Conservation (phyloP, 768 basidiomycete genomes). For the Daedaleopsis sinensis region DNA sequence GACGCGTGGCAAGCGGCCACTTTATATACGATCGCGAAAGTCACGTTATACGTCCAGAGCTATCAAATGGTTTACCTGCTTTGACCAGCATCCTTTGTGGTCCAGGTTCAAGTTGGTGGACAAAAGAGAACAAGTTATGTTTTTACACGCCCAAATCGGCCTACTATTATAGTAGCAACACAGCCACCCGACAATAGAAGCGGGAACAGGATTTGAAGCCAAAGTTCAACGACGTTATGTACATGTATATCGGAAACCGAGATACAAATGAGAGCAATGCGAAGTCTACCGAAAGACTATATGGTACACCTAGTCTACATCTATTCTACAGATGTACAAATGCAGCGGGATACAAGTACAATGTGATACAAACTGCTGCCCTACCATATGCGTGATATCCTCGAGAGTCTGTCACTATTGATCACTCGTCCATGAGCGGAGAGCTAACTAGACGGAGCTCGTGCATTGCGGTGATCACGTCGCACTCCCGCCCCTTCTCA, state of each 20-base stretch:
- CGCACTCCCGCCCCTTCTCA: constrained; percentile 10
- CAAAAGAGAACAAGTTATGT: too few relatives aligned
- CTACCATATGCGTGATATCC: neutral
- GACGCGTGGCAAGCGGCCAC: constrained; percentile 1
- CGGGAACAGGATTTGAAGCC: too few relatives aligned
- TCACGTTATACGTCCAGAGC: neutral
- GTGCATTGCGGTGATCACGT: constrained; percentile 1
- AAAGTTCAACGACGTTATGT: neutral
- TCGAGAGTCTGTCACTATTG: neutral
- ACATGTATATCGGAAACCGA: too few relatives aligned
- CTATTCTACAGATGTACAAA: neutral
- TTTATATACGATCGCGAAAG: neutral
- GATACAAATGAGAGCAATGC: neutral
- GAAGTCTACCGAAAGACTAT: neutral
- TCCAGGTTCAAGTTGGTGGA: neutral
- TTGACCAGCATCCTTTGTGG: neutral
- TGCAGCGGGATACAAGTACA: neutral
- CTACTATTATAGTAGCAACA: too few relatives aligned
- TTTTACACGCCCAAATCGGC: too few relatives aligned
- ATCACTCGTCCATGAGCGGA: neutral
- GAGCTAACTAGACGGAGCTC: neutral
- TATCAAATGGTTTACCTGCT: neutral
- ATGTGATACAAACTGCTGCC: neutral
- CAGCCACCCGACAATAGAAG: too few relatives aligned
- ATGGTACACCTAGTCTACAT: constrained; percentile 2